Conservation (phyloP, 2,329 filamentous ascomycete genomes). For the Cladorrhinum sp. region DNA sequence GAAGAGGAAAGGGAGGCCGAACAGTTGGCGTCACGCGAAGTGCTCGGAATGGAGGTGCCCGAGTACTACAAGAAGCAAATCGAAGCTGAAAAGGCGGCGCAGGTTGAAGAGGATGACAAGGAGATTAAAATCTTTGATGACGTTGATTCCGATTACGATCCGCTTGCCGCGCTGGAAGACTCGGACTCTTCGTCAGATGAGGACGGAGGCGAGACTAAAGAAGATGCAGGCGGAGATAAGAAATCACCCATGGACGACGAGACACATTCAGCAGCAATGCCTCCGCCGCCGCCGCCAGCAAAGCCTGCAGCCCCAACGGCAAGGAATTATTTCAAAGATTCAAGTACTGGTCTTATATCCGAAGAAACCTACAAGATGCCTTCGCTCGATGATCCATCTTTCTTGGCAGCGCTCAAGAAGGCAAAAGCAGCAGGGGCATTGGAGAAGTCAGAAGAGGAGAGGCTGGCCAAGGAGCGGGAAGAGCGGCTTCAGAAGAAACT, state of each 20-base stretch:
- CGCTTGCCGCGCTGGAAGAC: conserved; percentile 57
- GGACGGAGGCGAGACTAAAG: conserved; percentile 25
- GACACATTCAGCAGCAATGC: conserved; percentile 37
- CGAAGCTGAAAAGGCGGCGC: conserved; percentile 7
- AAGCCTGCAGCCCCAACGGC: conserved; percentile 36
- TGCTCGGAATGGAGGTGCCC: conserved; percentile 64
- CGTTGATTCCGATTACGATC: conserved; percentile 65
- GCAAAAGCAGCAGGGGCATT: conserved; percentile 63
- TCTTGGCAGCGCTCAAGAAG: conserved; percentile 81
- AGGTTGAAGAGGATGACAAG: conserved; percentile 49
- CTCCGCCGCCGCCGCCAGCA: conserved; percentile 49
- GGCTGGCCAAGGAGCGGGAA: conserved; percentile 51
- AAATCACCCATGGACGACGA: conserved; percentile 23
- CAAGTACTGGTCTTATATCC: conserved; percentile 52
- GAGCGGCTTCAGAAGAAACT: conserved; percentile 73
- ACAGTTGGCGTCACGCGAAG: conserved; percentile 50
- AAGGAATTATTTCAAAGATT: conserved; percentile 62
- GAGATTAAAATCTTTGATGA: conserved; percentile 65
- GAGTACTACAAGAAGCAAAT: conserved; percentile 51
- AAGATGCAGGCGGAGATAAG: conserved; percentile 26
- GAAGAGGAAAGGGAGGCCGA: conserved; percentile 36
- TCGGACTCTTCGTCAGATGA: conserved; percentile 42
- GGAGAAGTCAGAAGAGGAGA: conserved; percentile 39
- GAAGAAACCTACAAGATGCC: conserved; percentile 50
- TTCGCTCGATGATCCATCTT: conserved; percentile 68